phyloP scores from a whole-genome alignment of 257 asterid species.

The Capsicum pubescens region DNA sequence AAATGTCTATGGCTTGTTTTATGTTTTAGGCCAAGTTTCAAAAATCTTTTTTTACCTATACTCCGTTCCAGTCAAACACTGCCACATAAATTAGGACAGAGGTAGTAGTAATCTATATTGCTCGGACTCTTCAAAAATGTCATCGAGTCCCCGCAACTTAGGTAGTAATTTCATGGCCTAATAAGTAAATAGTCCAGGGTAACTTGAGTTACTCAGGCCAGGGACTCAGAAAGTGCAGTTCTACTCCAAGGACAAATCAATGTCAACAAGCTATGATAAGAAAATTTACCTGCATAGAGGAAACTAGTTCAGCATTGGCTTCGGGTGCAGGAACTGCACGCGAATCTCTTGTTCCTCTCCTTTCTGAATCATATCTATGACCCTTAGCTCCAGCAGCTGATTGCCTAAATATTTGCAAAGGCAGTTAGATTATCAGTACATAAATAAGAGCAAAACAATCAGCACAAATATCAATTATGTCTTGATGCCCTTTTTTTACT shows the following conservation, averaged over 20 bases:
- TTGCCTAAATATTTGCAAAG: conserved; percentile 54
- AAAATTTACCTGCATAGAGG: conserved; percentile 68
- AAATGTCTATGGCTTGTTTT: not conserved
- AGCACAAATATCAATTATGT: not conserved
- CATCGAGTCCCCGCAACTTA: too few relatives aligned
- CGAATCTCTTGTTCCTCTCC: conserved; percentile 65
- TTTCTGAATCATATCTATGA: conserved; percentile 57
- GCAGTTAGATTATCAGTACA: conserved; percentile 25
- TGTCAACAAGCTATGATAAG: not conserved
- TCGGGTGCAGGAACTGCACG: conserved; percentile 83
- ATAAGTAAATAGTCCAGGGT: not conserved
- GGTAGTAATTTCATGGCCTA: not conserved
- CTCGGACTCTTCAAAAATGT: too few relatives aligned
- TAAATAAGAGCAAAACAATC: not conserved
- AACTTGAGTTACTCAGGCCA: not conserved
- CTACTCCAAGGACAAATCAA: conserved; percentile 13
- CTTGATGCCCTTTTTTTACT: not conserved
- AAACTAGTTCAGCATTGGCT: conserved; percentile 81
- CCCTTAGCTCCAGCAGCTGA: conserved; percentile 73
- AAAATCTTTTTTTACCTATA: not conserved
- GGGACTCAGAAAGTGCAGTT: not conserved
- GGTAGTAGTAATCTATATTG: not conserved
- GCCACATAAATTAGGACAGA: not conserved
- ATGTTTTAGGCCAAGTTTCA: not conserved
- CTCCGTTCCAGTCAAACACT: not conserved